Conservation (phyloP, 192 early-diverging fungal genomes). For the Mortierella antarctica region DNA sequence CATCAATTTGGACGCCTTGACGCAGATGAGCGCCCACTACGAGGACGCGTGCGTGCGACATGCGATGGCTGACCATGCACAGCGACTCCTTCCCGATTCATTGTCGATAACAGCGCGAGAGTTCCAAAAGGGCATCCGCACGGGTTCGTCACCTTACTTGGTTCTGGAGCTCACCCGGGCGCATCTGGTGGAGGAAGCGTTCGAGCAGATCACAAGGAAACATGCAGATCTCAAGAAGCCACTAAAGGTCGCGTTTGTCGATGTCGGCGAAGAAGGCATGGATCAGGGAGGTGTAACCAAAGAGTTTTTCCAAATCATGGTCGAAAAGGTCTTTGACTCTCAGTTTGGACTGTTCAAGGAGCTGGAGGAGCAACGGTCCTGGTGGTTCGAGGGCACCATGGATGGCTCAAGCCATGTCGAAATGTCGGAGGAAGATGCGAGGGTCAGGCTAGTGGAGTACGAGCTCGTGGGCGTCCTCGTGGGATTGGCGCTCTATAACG, state of each 20-base stretch:
- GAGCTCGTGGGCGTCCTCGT: slow-evolving; percentile 90
- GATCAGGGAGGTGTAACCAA: slow-evolving; percentile 98
- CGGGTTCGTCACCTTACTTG: slow-evolving; percentile 79
- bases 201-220: slow-evolving; percentile 77
- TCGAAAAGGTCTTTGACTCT: slow-evolving; percentile 78
- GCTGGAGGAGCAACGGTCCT: slow-evolving; percentile 61
- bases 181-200: slow-evolving; percentile 78
- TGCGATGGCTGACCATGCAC: slow-evolving; percentile 80
- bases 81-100: slow-evolving; percentile 70
- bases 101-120: slow-evolving; percentile 50
- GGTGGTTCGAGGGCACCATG: slow-evolving; percentile 77
- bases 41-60: slow-evolving; percentile 88
- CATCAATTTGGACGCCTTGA: slow-evolving; percentile 79
- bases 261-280: slow-evolving; percentile 91
- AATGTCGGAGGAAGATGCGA: slow-evolving; percentile 19
- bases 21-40: slow-evolving; percentile 80
- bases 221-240: slow-evolving; percentile 79
- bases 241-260: slow-evolving; percentile 86
- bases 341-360: slow-evolving; percentile 81
- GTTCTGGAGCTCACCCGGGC: slow-evolving; percentile 81
- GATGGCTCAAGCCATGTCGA: slow-evolving; percentile 41
- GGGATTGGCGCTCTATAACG: slow-evolving; percentile 94
- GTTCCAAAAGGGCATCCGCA: slow-evolving; percentile 69
- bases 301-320: slow-evolving; percentile 89
- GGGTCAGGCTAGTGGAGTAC: slow-evolving; percentile 63